A percentile compares a stretch with the other conserved stretches of the same genome.
Conservation (phyloP, 371 early-diverging fungal species). For the Zychaea mexicana region DNA sequence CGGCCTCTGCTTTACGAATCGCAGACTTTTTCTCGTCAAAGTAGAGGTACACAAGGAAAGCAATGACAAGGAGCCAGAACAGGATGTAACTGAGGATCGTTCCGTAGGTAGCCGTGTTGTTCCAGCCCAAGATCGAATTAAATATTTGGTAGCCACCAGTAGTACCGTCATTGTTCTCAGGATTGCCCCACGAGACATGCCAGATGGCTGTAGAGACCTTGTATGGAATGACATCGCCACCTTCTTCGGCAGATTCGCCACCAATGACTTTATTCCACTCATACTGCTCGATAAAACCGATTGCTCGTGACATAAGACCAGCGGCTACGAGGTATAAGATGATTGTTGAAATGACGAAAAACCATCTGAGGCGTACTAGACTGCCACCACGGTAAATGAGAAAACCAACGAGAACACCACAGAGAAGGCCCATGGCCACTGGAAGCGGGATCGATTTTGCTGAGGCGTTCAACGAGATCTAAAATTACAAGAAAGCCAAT, state of each 20-base stretch:
- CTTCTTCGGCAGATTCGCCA: slow-evolving; percentile 50
- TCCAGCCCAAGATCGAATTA: slow-evolving; percentile 81
- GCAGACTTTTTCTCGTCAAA: slow-evolving; percentile 36
- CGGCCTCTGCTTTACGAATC: slow-evolving; percentile 28
- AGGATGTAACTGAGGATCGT: slow-evolving; percentile 73
- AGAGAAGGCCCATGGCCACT: slow-evolving; percentile 68
- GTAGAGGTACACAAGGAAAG: slow-evolving; percentile 50
- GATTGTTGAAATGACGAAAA: slow-evolving; percentile 75
- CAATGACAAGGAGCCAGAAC: slow-evolving; percentile 71
- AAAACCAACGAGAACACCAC: slow-evolving; percentile 71
- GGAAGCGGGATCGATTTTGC: slow-evolving; percentile 80
- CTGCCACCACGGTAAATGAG: slow-evolving; percentile 73
- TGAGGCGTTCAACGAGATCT: slow-evolving; percentile 70
- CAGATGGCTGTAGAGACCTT: slow-evolving; percentile 39
- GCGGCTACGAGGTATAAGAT: slow-evolving; percentile 79
- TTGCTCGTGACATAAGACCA: slow-evolving; percentile 66
- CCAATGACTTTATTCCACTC: slow-evolving; percentile 56
- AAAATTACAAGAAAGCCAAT: slow-evolving; percentile 3
- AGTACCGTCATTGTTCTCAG: background rate
- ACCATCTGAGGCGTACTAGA: slow-evolving; percentile 67
- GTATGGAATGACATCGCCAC: slow-evolving; percentile 33
- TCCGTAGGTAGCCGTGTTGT: slow-evolving; percentile 72
- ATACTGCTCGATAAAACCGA: slow-evolving; percentile 63
- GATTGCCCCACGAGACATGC: slow-evolving; percentile 45
- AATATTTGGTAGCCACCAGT: slow-evolving; percentile 56